These are phyloP conservation scores for Candida neerlandica DNA, from an alignment of 1,139 yeast genomes.

Conservation along the genomic window DNA sequence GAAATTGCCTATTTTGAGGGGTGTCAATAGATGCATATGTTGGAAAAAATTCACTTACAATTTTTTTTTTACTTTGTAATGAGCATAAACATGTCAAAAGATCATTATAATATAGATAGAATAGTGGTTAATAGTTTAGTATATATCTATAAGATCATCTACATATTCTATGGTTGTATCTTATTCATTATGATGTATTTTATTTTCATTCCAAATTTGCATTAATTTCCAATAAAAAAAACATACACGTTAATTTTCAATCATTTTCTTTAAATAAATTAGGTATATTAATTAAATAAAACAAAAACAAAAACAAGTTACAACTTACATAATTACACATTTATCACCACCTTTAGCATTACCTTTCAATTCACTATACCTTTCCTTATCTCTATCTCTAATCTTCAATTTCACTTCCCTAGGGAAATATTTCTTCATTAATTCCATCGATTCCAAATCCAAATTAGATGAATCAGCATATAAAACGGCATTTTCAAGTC, in stretches of 20 bases:
- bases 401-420: conserved; percentile 64
- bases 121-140: no score
- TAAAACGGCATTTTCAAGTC: conserved; percentile 52
- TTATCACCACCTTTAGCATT: conserved; percentile 23
- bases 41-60: neutral
- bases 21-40: neutral
- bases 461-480: conserved; percentile 62
- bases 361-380: conserved; percentile 31
- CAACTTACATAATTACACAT: conserved; percentile 25
- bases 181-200: neutral
- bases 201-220: neutral
- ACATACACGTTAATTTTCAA: no score
- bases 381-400: conserved; percentile 59
- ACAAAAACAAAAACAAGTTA: neutral
- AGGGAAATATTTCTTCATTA: conserved; percentile 65
- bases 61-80: neutral
- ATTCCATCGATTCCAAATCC: conserved; percentile 54
- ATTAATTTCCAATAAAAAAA: neutral
- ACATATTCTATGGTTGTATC: neutral
- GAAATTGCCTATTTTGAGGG: neutral
- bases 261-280: neutral
- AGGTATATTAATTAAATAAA: neutral
- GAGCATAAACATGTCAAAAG: neutral
- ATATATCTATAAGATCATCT: no score
- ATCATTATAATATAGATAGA: no score